Evolutionary conservation across 202 grass and related monocot species (phyloP), one percentile per base, ranked within the genome.

Genomic region (Zizania palustris): DNA sequence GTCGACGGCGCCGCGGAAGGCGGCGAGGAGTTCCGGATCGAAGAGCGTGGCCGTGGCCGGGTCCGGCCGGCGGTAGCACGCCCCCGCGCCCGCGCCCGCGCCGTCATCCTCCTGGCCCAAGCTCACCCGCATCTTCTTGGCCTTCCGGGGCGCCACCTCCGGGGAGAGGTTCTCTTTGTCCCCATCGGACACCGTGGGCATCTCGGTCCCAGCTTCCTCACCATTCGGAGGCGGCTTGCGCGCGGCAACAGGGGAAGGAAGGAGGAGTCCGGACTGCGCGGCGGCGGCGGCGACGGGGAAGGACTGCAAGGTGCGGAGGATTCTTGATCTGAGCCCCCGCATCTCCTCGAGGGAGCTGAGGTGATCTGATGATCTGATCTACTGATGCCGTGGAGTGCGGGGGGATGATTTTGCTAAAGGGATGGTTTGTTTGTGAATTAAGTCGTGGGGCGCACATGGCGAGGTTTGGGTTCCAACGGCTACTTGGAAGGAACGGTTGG

Each of bases 11-110:
- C 74, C 55, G 34, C 69, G 76, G 86, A 97, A 97, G 3, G 88
- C 94, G 35, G 84, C 78, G 74, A 97, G 82, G 44, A 97, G 91
- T 67, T 88, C 84, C 10, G 94, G 93, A n/a, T 97, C 91, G 79
- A 97, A 97, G 18, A 97, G 88, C 50, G 82, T 93, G 11, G 41
- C 41, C 48, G 84, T 91, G 46, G 82, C 74, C 36, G 81, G 90
- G 60, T 91, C 84, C 9, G 91, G 94, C 5, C 86, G 84, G 36
- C 91, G 71, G 73, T 85, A 97, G 49, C 8, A 4, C 15, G 15
- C 2, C 41, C 15, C 79, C 14, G 20, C 46, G 11, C 59, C 80
- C 45, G 37, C 18, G 69, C 54, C 53, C 42, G 3, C 33, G 16
- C 63, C 11, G 4, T 20, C 64, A 14, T 36, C 3, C 6, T 41